Conservation (phyloP, 2,329 filamentous ascomycete genomes). For the Hymenoscyphus albidus region DNA sequence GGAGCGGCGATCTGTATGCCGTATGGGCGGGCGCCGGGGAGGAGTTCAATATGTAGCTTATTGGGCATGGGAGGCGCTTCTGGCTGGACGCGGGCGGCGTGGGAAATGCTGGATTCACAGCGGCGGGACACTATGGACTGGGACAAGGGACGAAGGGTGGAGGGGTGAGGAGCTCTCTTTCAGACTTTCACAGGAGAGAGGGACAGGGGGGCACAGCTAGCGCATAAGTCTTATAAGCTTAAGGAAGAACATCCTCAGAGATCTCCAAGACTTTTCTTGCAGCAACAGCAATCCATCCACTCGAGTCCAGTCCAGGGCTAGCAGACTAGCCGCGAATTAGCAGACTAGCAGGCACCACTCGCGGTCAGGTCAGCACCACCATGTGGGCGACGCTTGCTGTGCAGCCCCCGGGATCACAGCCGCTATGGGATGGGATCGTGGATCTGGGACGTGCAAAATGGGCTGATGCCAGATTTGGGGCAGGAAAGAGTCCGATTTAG, state of each 20-base stretch:
- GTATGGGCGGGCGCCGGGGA: constrained; percentile 38
- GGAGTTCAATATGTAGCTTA: constrained; percentile 36
- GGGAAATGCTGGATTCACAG: constrained; percentile 2
- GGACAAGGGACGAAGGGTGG: constrained; percentile 7
- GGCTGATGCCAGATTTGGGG: constrained; percentile 1
- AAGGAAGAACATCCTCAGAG: background rate
- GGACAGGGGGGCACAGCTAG: constrained; percentile 1
- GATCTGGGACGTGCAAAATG: constrained; percentile 3
- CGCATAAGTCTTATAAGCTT: constrained; percentile 11
- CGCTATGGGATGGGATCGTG: constrained; percentile 1
- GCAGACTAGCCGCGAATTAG: no score
- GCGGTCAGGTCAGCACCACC: constrained; percentile 2
- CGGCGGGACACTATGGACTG: constrained; percentile 16
- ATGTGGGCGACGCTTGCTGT: background rate
- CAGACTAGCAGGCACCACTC: background rate
- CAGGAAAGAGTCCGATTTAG: background rate
- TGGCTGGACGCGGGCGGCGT: constrained; percentile 3
- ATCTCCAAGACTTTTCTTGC: background rate
- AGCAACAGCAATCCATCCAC: no score
- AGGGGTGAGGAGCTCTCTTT: constrained; percentile 15
- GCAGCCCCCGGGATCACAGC: constrained; percentile 1
- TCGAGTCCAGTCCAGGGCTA: no score
- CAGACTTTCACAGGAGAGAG: background rate
- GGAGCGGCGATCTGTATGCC: constrained; percentile 37
- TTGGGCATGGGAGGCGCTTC: constrained; percentile 24